Base-by-base conservation (phyloP, 2,329 filamentous ascomycete species). In the Drechmeria coniospora region DNA sequence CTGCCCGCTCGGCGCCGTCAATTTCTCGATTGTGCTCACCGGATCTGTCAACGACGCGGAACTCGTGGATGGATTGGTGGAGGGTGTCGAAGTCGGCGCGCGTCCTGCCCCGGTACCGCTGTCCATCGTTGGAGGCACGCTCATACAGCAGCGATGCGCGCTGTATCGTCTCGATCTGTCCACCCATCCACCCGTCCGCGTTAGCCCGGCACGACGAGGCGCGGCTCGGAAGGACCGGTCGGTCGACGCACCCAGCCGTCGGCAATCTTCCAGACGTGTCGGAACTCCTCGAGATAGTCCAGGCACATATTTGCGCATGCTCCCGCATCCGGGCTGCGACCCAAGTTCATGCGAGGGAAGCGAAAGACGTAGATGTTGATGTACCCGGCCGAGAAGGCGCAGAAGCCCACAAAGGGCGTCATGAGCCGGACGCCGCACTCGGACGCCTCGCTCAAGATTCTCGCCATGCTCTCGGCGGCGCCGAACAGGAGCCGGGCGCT, bases 331-430 rank as follows among this genome's bases (percentile, higher is more conserved):
- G 35, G 34, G 26, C 49, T 53, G 9, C 49, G 36, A 2, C 44
- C 40, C 1, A 53, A 34, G 32, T 59, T 60, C 49, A 61, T 61
- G 2, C 42, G 41, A 0, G 58, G 58, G 15, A 59, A 62, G 4
- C 40, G 29, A 4, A 42, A 44, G 2, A 54, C 43, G 31, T 61
- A 61, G 0, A 56, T 34, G 15, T 57, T 59, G 26, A 59, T 45
- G 4, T 53, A 56, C 2, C 53, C 54, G 0, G 57, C 56, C 0
- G 57, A 59, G 21, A 62, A 61, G 2, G 52, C 51, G 29, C 57
- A 61, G n/a, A 61, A 59, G 0, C 56, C 58, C 0, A 54, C 46
- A 29, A 60, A 62, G 0, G 57, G 58, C 0, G 56, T 59, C 32
- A 49, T 43, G 0, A 59, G 39, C 1, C 49, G 44, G 0, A 50